Conservation (phyloP, 176 grass and related monocot genomes). For the Coix lacrymajobi region DNA sequence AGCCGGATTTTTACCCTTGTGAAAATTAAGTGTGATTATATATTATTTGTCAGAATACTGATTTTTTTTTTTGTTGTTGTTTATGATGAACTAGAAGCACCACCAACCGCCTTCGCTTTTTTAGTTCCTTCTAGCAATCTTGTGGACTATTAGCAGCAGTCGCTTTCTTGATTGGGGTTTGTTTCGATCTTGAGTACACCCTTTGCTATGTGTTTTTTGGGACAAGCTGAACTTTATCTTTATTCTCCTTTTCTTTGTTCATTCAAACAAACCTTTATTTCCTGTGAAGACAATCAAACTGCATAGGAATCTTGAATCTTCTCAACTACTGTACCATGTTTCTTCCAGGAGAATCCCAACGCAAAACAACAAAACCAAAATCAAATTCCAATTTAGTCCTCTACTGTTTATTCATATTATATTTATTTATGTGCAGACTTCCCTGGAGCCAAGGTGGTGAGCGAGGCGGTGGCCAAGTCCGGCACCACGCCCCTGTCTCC, state of each 20-base stretch:
- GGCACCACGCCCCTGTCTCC: conserved; percentile 38
- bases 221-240: conserved; percentile 10
- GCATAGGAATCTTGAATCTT: conserved; percentile 34
- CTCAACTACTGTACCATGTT: not conserved
- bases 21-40: not conserved
- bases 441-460: conserved; percentile 80
- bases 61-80: not conserved
- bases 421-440: conserved; percentile 40
- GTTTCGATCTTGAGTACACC: not conserved
- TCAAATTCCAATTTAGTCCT: not conserved
- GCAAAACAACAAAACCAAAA: conserved; percentile 10
- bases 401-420: not conserved
- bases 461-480: conserved; percentile 73
- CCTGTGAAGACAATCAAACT: not conserved
- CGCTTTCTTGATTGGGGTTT: conserved; percentile 25
- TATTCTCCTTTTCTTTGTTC: conserved; percentile 11
- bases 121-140: not conserved
- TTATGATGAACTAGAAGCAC: not conserved
- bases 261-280: not conserved
- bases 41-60: not conserved
- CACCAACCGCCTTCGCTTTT: not conserved
- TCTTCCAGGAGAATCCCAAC: not conserved
- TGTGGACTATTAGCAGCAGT: not conserved
- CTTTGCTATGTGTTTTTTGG: not conserved
- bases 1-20: not conserved